Percentiles rank a stretch among this genome's conserved stretches.
phyloP scores from a whole-genome alignment of 192 early-diverging fungal species.

The Rhizophagus prolifer region DNA sequence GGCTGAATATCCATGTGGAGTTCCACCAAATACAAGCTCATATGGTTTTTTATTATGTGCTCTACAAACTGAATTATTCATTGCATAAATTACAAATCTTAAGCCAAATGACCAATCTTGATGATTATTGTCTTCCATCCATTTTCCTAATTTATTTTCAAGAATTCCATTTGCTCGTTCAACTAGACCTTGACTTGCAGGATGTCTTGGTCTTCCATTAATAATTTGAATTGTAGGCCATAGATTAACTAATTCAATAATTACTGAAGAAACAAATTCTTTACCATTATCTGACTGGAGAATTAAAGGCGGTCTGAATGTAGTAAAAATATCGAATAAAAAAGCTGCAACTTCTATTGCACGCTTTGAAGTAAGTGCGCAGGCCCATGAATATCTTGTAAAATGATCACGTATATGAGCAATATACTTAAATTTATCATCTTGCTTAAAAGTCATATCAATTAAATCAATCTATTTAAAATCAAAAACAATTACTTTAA shows the following conservation, averaged over 20 bases:
- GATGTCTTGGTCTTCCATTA: constrained; percentile 1
- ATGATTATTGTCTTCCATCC: background rate
- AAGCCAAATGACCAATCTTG: background rate
- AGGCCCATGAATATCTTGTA: constrained; percentile 1
- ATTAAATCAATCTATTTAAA: no score
- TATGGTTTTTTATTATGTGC: background rate
- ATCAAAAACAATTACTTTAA: no score
- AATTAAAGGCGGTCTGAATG: constrained; percentile 10
- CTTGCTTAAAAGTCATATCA: no score
- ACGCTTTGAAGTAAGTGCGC: background rate
- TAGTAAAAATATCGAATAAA: constrained; percentile 9
- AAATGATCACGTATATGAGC: constrained; percentile 2
- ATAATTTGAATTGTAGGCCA: constrained; percentile 14
- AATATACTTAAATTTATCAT: background rate
- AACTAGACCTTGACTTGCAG: background rate
- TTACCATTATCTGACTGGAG: constrained; percentile 3
- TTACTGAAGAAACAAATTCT: constrained; percentile 3
- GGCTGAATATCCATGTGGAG: background rate
- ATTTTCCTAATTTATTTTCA: background rate
- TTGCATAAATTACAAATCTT: constrained; percentile 1
- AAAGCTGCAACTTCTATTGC: background rate
- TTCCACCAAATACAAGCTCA: background rate
- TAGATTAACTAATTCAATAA: background rate
- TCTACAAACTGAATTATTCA: constrained; percentile 15
- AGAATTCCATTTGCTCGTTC: background rate